A percentile compares a stretch with the other conserved stretches of the same genome.
Conservation (phyloP, 2,329 filamentous ascomycete species). For the Exophiala alcalophila region DNA sequence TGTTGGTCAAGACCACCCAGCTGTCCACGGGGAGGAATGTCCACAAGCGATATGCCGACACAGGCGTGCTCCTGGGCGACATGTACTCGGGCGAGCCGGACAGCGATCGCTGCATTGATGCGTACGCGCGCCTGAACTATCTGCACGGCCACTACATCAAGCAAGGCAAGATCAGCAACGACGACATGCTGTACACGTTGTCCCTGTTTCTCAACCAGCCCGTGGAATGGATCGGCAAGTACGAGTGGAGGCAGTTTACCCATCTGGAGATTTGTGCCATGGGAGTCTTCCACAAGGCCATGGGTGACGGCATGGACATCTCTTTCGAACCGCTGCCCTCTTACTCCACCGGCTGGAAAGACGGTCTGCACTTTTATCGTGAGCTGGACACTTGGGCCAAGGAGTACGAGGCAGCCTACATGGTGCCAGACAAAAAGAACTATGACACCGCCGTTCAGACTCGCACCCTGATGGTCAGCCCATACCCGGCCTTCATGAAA, state of each 20-base stretch:
- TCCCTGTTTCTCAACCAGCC: slow-evolving; percentile 65
- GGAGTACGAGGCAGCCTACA: slow-evolving; percentile 54
- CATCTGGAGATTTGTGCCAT: slow-evolving; percentile 64
- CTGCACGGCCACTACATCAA: slow-evolving; percentile 58
- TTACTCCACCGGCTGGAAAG: slow-evolving; percentile 39
- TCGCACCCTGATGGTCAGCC: slow-evolving; percentile 58
- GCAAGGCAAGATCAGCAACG: slow-evolving; percentile 58
- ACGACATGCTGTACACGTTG: slow-evolving; percentile 65
- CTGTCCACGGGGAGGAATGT: slow-evolving; percentile 47
- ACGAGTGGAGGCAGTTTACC: slow-evolving; percentile 68
- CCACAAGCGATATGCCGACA: slow-evolving; percentile 55
- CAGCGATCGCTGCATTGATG: slow-evolving; percentile 47
- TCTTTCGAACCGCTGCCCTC: slow-evolving; percentile 41
- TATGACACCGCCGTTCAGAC: slow-evolving; percentile 53
- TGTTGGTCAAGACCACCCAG: slow-evolving; percentile 51
- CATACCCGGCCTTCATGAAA: slow-evolving; percentile 48
- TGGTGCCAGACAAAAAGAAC: slow-evolving; percentile 45
- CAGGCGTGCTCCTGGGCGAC: slow-evolving; percentile 49
- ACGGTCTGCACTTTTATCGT: slow-evolving; percentile 48
- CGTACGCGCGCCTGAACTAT: slow-evolving; percentile 63
- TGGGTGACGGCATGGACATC: slow-evolving; percentile 69
- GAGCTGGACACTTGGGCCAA: slow-evolving; percentile 47
- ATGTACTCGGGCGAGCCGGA: slow-evolving; percentile 39
- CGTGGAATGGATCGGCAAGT: slow-evolving; percentile 58
- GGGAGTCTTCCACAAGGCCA: slow-evolving; percentile 61